phyloP scores from a whole-genome alignment of 2,329 filamentous ascomycete species.

The Phialophora verrucosa region DNA sequence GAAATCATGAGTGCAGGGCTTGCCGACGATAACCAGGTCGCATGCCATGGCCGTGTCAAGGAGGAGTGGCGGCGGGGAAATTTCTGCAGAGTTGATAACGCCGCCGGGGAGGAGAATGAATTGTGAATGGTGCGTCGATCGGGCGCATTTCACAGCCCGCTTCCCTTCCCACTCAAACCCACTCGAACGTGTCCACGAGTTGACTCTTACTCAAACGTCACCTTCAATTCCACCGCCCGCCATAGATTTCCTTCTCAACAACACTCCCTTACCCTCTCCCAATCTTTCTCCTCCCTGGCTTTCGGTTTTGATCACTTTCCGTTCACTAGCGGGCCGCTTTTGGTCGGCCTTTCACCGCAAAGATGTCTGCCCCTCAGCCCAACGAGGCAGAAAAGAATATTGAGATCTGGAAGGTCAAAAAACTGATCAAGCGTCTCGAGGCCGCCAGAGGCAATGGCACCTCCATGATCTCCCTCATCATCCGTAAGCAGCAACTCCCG shows the following conservation, averaged over 20 bases:
- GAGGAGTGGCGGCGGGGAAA: conserved; percentile 16
- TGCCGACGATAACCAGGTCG: conserved; percentile 25
- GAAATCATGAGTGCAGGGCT: conserved; percentile 11
- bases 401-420: conserved; percentile 93
- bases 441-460: conserved; percentile 97
- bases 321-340: conserved; percentile 28
- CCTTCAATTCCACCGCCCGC: conserved; percentile 19
- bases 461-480: conserved; percentile 99
- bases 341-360: conserved; percentile 45
- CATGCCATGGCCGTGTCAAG: conserved; percentile 10
- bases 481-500: conserved; percentile 68
- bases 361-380: conserved; percentile 83
- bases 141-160: conserved; percentile 6
- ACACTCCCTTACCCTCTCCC: conserved; percentile 7
- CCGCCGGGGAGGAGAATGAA: background rate
- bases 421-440: conserved; percentile 98
- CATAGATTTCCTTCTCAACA: conserved; percentile 5
- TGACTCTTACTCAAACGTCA: conserved; percentile 29
- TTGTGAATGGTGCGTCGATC: background rate
- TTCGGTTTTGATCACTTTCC: conserved; percentile 9
- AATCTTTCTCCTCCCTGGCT: conserved; percentile 7
- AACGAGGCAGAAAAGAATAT: conserved; percentile 99
- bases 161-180: background rate
- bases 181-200: conserved; percentile 15
- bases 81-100: conserved; percentile 6